Evolutionary conservation across 2,329 filamentous ascomycete genomes (phyloP), one percentile per base, ranked within the genome.

Genomic region (Botrytis cinerea): DNA sequence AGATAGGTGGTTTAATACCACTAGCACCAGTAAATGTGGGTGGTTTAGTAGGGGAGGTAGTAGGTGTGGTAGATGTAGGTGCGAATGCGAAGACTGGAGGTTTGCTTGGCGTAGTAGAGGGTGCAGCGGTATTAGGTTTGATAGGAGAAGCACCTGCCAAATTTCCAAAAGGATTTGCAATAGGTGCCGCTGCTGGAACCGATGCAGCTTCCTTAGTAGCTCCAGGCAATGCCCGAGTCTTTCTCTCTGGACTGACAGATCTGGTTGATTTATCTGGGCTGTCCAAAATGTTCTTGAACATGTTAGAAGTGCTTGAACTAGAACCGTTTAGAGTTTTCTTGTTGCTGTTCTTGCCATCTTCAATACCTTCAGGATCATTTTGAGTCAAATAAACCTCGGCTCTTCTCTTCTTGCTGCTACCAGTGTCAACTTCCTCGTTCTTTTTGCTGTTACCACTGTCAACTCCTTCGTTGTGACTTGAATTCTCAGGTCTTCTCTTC

Each of bases 271-370:
- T 76, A 3, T 74, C 71, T 38, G 77, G 78, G 57, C 75, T 79
- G 40, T 79, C 79, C 61, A 81, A 67, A 25, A 80, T 79, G 38
- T 74, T 75, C 63, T 78, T 80, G 75, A 81, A 80, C 20, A 81
- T 72, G 32, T 78, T 79, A 25, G 79, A 80, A 9, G 80, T 81
- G 46, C 76, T 77, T 14, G 80, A 81, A 54, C 76, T 78, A n/a
- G 66, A 54, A 35, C 74, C 76, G 71, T 76, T 77, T 7, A 71
- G 16, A 48, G 62, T 72, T 77, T 62, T 79, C 77, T 35, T 75
- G 73, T 38, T 75, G 51, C 63, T 75, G 75, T 54, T 78, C 69
- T 66, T 77, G 73, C 51, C 73, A 77, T 45, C 64, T 68, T 72
- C 70, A 25, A 72, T 73, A 40, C 73, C 74, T 70, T 78, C 76